A percentile compares a stretch with the other conserved stretches of the same genome.
phyloP scores from a whole-genome alignment of 306 rosid species.

The Medicago lupulina region DNA sequence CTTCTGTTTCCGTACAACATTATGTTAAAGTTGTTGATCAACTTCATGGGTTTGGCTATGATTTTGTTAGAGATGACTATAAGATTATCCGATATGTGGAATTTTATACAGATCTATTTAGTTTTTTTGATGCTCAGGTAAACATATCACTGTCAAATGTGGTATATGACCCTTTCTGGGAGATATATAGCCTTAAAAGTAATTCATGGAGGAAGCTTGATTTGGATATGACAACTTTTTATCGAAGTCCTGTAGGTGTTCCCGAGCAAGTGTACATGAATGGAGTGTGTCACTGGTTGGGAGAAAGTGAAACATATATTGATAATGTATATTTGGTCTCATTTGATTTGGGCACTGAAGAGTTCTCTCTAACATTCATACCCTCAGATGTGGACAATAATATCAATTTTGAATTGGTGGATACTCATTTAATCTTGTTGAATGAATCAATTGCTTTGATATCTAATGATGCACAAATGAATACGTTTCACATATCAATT shows the following conservation, averaged over 20 bases:
- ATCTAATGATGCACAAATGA: background rate
- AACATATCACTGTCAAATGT: background rate
- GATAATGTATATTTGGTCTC: background rate
- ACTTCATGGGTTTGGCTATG: conserved; percentile 15
- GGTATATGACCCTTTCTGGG: background rate
- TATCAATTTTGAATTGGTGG: background rate
- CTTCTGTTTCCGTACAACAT: too few species aligned
- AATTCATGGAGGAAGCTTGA: conserved; percentile 3
- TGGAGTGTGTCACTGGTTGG: conserved; percentile 6
- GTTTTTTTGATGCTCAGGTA: background rate
- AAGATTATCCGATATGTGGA: background rate
- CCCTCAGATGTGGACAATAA: background rate
- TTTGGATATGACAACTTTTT: background rate
- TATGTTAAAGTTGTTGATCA: background rate
- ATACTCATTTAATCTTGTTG: background rate
- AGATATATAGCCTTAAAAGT: conserved; percentile 15
- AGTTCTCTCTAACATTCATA: background rate
- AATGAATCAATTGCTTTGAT: background rate
- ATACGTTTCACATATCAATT: background rate
- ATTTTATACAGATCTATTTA: background rate
- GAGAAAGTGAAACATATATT: background rate
- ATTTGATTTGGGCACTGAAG: background rate
- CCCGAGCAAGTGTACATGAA: background rate
- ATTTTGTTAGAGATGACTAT: background rate
- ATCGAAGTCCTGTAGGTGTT: background rate